phyloP scores from a whole-genome alignment of 495 filamentous ascomycete species.

The Aspergillus carlsbadensis region DNA sequence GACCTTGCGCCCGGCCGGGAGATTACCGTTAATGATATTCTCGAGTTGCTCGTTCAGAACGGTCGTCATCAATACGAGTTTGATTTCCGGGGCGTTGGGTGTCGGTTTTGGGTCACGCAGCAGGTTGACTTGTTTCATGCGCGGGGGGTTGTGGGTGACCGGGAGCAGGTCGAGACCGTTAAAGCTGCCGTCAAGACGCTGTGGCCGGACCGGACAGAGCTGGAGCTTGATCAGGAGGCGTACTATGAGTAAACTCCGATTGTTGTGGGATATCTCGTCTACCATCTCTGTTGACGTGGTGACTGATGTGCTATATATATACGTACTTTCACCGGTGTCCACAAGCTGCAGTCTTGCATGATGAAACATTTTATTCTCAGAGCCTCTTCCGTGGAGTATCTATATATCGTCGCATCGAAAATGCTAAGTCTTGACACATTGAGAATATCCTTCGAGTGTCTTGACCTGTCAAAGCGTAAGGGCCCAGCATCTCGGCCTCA shows the following conservation, averaged over 20 bases:
- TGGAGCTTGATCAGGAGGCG: slow-evolving; percentile 12
- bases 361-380: no score
- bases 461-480: no score
- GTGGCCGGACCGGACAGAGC: slow-evolving; percentile 15
- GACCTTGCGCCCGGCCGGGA: slow-evolving; percentile 10
- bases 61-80: slow-evolving; percentile 77
- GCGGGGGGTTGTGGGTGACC: neutral
- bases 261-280: no score
- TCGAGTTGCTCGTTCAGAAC: slow-evolving; percentile 63
- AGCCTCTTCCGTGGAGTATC: no score
- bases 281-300: no score
- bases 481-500: no score
- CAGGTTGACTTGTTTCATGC: slow-evolving; percentile 8
- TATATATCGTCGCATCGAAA: no score
- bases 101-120: slow-evolving; percentile 15
- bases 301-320: no score
- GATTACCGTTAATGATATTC: slow-evolving; percentile 21
- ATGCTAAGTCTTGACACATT: no score
- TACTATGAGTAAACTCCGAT: slow-evolving; percentile 18
- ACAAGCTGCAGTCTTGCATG: no score
- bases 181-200: slow-evolving; percentile 5
- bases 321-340: no score
- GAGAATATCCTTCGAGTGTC: no score
- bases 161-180: slow-evolving; percentile 4
- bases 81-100: slow-evolving; percentile 50